Evolutionary conservation across 2,329 filamentous ascomycete species (phyloP).

Genomic region (Aotearoamyces nothofagi): DNA sequence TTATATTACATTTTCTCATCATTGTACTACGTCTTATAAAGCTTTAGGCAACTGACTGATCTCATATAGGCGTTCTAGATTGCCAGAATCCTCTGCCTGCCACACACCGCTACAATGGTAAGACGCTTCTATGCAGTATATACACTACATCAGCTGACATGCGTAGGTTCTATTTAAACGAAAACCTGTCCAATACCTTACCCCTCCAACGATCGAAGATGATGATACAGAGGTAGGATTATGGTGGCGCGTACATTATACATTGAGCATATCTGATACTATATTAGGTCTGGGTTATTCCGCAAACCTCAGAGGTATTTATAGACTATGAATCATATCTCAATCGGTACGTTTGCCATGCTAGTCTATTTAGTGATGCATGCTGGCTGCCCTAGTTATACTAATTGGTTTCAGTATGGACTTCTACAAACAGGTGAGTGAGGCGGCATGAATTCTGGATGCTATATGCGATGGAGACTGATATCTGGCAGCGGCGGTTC

Average conservation of each 20-base stretch:
- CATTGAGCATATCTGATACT: conserved; percentile 8
- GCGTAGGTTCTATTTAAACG: conserved; percentile 83
- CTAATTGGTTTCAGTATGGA: conserved; percentile 49
- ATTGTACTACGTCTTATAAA: too few species aligned
- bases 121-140: not conserved
- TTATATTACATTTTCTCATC: too few species aligned
- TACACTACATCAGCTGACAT: not conserved
- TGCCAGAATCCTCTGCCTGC: too few species aligned
- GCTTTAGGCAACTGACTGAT: too few species aligned
- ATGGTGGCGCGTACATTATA: conserved; percentile 6
- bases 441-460: conserved; percentile 1
- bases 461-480: conserved; percentile 13
- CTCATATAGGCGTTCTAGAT: too few species aligned
- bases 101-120: conserved; percentile 15
- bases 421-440: conserved; percentile 74
- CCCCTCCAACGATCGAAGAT: conserved; percentile 57
- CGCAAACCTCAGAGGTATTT: conserved; percentile 83
- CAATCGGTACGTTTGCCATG: conserved; percentile 43
- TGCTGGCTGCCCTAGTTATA: conserved; percentile 12
- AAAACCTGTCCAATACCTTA: conserved; percentile 77
- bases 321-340: conserved; percentile 78
- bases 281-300: conserved; percentile 75
- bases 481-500: conserved; percentile 45
- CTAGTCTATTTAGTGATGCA: conserved; percentile 2
- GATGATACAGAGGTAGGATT: conserved; percentile 70